Conservation (phyloP, 2,329 filamentous ascomycete genomes). For the Amauroascus verrucosus region DNA sequence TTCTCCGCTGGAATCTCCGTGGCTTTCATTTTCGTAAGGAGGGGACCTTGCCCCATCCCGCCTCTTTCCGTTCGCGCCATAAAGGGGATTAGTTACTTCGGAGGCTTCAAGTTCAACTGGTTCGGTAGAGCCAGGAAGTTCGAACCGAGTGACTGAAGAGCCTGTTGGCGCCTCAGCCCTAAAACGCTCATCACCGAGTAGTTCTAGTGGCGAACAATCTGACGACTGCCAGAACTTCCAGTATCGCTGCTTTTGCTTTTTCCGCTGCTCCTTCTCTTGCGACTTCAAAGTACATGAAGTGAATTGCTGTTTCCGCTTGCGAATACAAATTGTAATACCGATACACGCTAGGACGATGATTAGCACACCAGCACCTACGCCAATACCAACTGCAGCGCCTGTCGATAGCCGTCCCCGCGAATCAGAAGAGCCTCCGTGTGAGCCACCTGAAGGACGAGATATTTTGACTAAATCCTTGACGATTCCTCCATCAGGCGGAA, state of each 20-base stretch:
- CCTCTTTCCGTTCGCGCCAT: slow-evolving; percentile 2
- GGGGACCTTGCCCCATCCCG: background rate
- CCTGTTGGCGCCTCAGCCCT: slow-evolving; percentile 22
- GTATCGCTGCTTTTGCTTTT: slow-evolving; percentile 4
- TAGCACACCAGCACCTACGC: slow-evolving; percentile 6
- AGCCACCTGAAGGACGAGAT: slow-evolving; percentile 17
- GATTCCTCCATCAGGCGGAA: slow-evolving; percentile 19
- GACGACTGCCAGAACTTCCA: slow-evolving; percentile 14
- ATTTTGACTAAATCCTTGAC: slow-evolving; percentile 19
- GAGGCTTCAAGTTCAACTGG: slow-evolving; percentile 12
- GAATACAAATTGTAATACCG: slow-evolving; percentile 12
- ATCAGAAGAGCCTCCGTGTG: background rate
- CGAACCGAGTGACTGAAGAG: slow-evolving; percentile 16
- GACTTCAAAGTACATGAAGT: background rate
- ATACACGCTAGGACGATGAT: slow-evolving; percentile 8
- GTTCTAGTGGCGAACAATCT: slow-evolving; percentile 14
- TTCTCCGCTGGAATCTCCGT: background rate
- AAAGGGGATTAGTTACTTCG: slow-evolving; percentile 4
- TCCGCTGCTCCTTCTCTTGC: slow-evolving; percentile 10
- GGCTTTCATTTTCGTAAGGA: background rate
- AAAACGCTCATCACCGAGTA: slow-evolving; percentile 21
- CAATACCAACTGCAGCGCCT: slow-evolving; percentile 12
- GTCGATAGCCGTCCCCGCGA: background rate
- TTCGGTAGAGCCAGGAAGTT: slow-evolving; percentile 16
- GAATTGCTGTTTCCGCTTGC: slow-evolving; percentile 1